Conservation (phyloP, 2,329 filamentous ascomycete genomes). For the Scorias spongiosa region DNA sequence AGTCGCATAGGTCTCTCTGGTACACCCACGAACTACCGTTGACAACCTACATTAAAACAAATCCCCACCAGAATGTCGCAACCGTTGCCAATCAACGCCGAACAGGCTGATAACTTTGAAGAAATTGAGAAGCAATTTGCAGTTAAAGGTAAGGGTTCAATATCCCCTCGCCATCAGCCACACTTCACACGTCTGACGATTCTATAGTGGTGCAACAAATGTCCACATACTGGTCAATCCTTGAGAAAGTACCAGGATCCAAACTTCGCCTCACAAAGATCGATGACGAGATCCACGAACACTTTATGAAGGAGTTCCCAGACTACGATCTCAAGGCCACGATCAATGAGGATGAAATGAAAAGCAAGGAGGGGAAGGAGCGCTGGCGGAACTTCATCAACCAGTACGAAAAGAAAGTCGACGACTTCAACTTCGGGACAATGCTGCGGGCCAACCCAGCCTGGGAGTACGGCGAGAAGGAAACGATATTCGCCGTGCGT, state of each 20-base stretch:
- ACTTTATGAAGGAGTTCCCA: slow-evolving; percentile 77
- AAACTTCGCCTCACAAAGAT: slow-evolving; percentile 78
- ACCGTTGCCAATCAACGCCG: slow-evolving; percentile 24
- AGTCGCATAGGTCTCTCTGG: too few relatives aligned
- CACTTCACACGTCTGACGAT: background rate
- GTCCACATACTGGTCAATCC: slow-evolving; percentile 91
- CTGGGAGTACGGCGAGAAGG: slow-evolving; percentile 72
- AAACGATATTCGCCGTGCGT: slow-evolving; percentile 70
- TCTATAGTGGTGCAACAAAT: slow-evolving; percentile 73
- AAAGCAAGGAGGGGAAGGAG: slow-evolving; percentile 91
- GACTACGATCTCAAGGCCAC: slow-evolving; percentile 74
- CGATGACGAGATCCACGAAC: slow-evolving; percentile 86
- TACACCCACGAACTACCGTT: too few relatives aligned
- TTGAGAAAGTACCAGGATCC: slow-evolving; percentile 83
- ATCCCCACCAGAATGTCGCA: background rate
- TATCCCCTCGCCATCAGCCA: background rate
- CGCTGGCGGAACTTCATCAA: slow-evolving; percentile 90
- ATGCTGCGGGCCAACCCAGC: slow-evolving; percentile 69
- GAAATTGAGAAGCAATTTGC: slow-evolving; percentile 98
- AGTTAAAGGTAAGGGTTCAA: slow-evolving; percentile 56
- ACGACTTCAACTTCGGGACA: slow-evolving; percentile 96
- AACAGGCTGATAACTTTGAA: slow-evolving; percentile 47
- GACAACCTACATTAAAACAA: too few relatives aligned
- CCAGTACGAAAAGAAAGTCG: slow-evolving; percentile 83
- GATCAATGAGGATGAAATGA: slow-evolving; percentile 88